Conservation (phyloP, 139 green algal genomes). For the Micractinium sp. region DNA sequence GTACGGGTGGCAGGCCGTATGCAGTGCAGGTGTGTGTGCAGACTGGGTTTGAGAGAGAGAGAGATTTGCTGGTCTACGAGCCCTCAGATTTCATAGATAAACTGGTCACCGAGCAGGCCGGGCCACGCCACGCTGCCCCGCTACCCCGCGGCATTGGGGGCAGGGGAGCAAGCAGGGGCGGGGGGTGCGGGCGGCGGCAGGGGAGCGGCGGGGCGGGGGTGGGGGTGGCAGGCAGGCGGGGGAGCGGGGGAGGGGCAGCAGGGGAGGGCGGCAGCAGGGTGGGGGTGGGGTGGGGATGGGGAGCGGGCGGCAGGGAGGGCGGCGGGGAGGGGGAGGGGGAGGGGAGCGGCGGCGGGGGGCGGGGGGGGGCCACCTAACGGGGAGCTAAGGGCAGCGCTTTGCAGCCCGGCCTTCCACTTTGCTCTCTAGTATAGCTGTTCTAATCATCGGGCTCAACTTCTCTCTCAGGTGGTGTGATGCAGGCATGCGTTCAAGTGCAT, state of each 20-base stretch:
- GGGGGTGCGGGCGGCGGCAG: neutral
- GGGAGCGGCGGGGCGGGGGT: neutral
- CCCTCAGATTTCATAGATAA: slow-evolving; percentile 55
- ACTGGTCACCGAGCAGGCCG: slow-evolving; percentile 36
- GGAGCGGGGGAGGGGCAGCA: neutral
- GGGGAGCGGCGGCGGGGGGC: slow-evolving; percentile 1
- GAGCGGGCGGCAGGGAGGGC: neutral
- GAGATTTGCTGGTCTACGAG: neutral
- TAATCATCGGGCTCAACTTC: slow-evolving; percentile 31
- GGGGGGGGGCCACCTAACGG: neutral
- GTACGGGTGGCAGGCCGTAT: neutral
- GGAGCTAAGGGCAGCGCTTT: slow-evolving; percentile 13
- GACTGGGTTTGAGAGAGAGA: neutral
- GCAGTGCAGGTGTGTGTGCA: neutral
- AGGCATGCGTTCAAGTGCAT: neutral
- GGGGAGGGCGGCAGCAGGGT: neutral
- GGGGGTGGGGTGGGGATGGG: neutral
- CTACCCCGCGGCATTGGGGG: slow-evolving; percentile 3
- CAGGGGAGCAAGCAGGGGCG: neutral
- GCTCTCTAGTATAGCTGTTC: slow-evolving; percentile 18
- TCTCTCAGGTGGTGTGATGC: neutral
- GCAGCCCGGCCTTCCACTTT: slow-evolving; percentile 15
- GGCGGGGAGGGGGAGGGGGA: neutral
- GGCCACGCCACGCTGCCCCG: neutral
- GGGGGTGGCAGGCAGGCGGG: neutral